Evolutionary conservation across 352 stramenopile species (phyloP).

Genomic region (Phytophthora sansomeana): DNA sequence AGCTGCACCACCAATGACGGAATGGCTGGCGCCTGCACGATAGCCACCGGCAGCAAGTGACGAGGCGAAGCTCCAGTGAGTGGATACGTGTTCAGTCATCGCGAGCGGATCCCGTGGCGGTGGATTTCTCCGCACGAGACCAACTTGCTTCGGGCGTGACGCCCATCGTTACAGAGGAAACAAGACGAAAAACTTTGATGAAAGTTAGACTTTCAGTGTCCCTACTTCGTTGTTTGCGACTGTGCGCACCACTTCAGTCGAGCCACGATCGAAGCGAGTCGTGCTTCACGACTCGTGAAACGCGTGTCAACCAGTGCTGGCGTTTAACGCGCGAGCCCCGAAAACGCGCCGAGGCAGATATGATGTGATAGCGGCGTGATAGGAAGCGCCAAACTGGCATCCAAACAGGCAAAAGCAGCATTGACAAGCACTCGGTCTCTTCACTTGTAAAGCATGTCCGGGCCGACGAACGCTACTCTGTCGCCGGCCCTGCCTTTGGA

Average conservation of each 20-base stretch:
- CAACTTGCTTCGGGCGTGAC: too few species aligned
- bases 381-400: slow-evolving; percentile 25
- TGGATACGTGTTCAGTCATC: background rate
- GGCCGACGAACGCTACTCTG: slow-evolving; percentile 7
- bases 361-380: slow-evolving; percentile 22
- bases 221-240: too few species aligned
- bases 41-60: slow-evolving; percentile 14
- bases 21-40: slow-evolving; percentile 15
- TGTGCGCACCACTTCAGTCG: too few species aligned
- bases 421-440: slow-evolving; percentile 1
- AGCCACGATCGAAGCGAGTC: slow-evolving; percentile 12
- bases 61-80: slow-evolving; percentile 6
- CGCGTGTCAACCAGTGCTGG: too few species aligned
- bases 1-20: slow-evolving; percentile 19
- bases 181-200: too few species aligned
- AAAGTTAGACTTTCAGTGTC: too few species aligned
- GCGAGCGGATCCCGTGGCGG: too few species aligned
- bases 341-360: slow-evolving; percentile 36
- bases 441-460: too few species aligned
- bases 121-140: background rate
- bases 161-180: too few species aligned
- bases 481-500: too few species aligned
- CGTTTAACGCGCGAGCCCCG: too few species aligned
- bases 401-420: slow-evolving; percentile 15
- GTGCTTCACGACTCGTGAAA: too few species aligned